These are phyloP conservation scores for Pseudozyma sp. DNA, from an alignment of 1,284 basidiomycete species.

Conservation along the genomic window DNA sequence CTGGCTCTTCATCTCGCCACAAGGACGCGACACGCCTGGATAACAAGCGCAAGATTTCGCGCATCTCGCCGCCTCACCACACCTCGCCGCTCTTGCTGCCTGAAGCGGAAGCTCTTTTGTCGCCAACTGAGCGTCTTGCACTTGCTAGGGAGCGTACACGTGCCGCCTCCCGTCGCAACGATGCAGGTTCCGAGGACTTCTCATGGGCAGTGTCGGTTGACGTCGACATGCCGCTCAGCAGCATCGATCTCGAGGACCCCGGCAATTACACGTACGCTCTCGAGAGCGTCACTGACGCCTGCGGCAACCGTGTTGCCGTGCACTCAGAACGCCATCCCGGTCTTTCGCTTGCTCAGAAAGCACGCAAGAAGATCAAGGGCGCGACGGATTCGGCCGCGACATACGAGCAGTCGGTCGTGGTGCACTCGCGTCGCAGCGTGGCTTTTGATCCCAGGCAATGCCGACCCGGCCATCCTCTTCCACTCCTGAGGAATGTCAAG, in stretches of 20 bases:
- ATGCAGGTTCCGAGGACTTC: slow-evolving; percentile 33
- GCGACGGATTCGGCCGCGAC: slow-evolving; percentile 3
- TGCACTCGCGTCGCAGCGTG: slow-evolving; percentile 80
- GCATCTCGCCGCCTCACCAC: slow-evolving; percentile 49
- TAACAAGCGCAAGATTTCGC: slow-evolving; percentile 39
- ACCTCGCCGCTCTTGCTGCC: slow-evolving; percentile 47
- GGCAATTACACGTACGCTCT: slow-evolving; percentile 61
- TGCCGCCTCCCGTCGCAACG: slow-evolving; percentile 32
- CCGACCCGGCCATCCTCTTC: slow-evolving; percentile 78
- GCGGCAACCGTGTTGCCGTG: slow-evolving; percentile 55
- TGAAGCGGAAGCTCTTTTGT: slow-evolving; percentile 39
- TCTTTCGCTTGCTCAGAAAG: slow-evolving; percentile 39
- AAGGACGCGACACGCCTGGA: slow-evolving; percentile 24
- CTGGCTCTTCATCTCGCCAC: slow-evolving; percentile 7
- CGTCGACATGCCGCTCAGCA: slow-evolving; percentile 56
- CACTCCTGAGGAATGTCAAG: slow-evolving; percentile 74
- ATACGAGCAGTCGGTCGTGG: slow-evolving; percentile 74
- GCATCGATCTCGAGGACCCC: slow-evolving; percentile 50
- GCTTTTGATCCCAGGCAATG: slow-evolving; percentile 78
- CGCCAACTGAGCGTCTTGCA: slow-evolving; percentile 34
- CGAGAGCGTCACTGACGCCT: slow-evolving; percentile 60
- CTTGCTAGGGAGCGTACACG: slow-evolving; percentile 40
- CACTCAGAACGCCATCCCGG: slow-evolving; percentile 8
- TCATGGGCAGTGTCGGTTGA: slow-evolving; percentile 51
- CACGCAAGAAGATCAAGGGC: slow-evolving; percentile 43